A percentile compares a stretch with the other conserved stretches of the same genome.
Conservation (phyloP, 257 asterid genomes). For the Plantago elongata region DNA sequence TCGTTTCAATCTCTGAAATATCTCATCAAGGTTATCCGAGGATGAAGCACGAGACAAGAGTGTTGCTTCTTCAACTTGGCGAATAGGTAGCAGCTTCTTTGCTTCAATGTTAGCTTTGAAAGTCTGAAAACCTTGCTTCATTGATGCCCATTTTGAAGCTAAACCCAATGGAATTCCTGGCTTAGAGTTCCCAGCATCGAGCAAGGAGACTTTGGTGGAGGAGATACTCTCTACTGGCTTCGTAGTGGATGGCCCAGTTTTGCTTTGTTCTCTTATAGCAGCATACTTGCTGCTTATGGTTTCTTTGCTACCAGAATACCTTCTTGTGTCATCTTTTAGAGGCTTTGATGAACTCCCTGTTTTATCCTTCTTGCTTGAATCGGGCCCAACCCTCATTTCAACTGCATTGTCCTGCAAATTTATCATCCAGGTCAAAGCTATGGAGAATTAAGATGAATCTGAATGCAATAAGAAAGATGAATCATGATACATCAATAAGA, state of each 20-base stretch:
- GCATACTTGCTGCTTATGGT: constrained; percentile 79
- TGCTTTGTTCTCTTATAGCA: constrained; percentile 71
- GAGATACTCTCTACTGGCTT: constrained; percentile 46
- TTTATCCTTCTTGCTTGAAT: constrained; percentile 38
- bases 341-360: constrained; percentile 73
- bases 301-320: constrained; percentile 75
- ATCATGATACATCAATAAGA: neutral
- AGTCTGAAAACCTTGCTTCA: constrained; percentile 84
- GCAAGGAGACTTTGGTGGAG: constrained; percentile 81
- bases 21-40: constrained; percentile 77
- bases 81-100: constrained; percentile 63
- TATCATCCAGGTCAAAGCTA: constrained; percentile 4
- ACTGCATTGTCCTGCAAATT: constrained; percentile 43
- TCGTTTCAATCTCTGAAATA: constrained; percentile 78
- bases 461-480: neutral
- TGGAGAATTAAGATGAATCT: neutral
- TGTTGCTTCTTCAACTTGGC: constrained; percentile 55
- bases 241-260: constrained; percentile 27
- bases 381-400: constrained; percentile 45
- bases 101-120: constrained; percentile 69
- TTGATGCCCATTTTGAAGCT: constrained; percentile 89
- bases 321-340: constrained; percentile 44
- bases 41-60: constrained; percentile 44
- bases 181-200: constrained; percentile 39
- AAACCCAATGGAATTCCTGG: constrained; percentile 43